Base-by-base conservation (phyloP, 1,139 yeast genomes). In the Diutina mesorugosa region DNA sequence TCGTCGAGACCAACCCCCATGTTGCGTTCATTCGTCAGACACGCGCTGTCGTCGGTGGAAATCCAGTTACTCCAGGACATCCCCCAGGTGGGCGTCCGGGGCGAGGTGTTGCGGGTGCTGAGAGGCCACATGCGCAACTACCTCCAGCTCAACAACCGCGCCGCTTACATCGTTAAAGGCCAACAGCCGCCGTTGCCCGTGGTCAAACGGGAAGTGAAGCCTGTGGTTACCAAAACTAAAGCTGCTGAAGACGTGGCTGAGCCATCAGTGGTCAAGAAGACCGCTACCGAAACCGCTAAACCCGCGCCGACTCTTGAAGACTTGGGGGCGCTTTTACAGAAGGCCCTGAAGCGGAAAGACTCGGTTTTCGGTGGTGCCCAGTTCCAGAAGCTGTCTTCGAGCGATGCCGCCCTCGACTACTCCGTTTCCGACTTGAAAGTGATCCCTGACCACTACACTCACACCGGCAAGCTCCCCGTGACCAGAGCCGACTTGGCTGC, bases 101-200 rank as follows among this genome's bases (percentile, higher is more conserved):
- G 97, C 35, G 87, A 90, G 71, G 76, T 90, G 53, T 78, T 87
- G 30, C 72, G 79, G 48, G 97, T 90, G n/a, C 78, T 82, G 59
- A 89, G 96, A 45, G 88, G 93, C 18, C 76, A 81, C 59, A 90
- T 90, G 97, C 80, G 93, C 67, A 88, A 87, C 70, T 80, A 73
- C 63, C 77, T 90, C 58, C 90, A 90, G 64, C 80, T 81, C 56
- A 65, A 73, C 60, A 84, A 87, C 63, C 87, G 88, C 55, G 97
- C 97, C 3, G 80, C 81, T 47, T 87, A 87, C 65, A 76, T 87
- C 41, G 67, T 80, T 47, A 72, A 75, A 53, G 79, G 76, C 16
- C 73, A 77, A 58, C 78, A 79, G 7, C 85, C 89, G 54, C 74
- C 76, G 57, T 78, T 87, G 56, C 87, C 89, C 1, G 81, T 85